Conservation (phyloP, 371 early-diverging fungal genomes). For the Umbelopsis sp. region DNA sequence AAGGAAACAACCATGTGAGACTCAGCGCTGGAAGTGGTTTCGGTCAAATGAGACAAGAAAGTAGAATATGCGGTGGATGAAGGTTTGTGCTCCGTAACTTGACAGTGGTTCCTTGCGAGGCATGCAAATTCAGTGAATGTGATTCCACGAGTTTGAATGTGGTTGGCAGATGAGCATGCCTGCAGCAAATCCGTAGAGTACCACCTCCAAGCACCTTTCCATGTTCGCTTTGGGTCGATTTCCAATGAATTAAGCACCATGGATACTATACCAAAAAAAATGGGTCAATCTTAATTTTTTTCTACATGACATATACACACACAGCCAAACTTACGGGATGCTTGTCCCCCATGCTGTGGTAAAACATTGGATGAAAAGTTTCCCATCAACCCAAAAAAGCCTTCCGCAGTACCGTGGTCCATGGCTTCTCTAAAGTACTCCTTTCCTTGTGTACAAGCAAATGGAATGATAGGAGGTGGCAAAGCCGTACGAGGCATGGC, state of each 20-base stretch:
- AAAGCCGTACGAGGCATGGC: not conserved
- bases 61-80: constrained; percentile 61
- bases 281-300: not conserved
- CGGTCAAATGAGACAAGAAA: constrained; percentile 72
- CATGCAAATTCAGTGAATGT: constrained; percentile 88
- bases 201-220: constrained; percentile 96
- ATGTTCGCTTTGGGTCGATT: constrained; percentile 85
- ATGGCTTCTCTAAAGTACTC: constrained; percentile 78
- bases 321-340: constrained; percentile 54
- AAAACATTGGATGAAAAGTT: constrained; percentile 89
- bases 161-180: constrained; percentile 75
- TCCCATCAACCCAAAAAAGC: constrained; percentile 83
- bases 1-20: constrained; percentile 87
- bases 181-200: constrained; percentile 73
- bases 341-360: constrained; percentile 57
- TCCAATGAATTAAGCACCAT: constrained; percentile 93
- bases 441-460: constrained; percentile 79
- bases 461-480: constrained; percentile 25
- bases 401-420: constrained; percentile 77
- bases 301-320: not conserved
- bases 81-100: constrained; percentile 70
- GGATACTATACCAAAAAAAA: constrained; percentile 50
- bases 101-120: constrained; percentile 80
- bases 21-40: constrained; percentile 64
- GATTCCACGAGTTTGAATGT: constrained; percentile 76